These are phyloP conservation scores for Scytalidium lignicola DNA, from an alignment of 2,329 filamentous ascomycete species.

Conservation along the genomic window DNA sequence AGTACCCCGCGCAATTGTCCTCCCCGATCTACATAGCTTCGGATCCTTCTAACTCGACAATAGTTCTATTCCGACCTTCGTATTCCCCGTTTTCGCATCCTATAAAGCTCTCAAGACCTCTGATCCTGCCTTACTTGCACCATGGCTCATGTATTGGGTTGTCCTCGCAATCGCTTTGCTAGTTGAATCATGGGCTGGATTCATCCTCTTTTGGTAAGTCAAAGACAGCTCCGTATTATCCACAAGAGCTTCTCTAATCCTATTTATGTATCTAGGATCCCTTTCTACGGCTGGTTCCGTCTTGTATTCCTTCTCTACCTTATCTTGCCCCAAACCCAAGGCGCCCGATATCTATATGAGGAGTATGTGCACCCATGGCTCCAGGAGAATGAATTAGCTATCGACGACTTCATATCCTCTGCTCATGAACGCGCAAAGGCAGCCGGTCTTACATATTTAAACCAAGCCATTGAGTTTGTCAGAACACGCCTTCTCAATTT, in stretches of 20 bases:
- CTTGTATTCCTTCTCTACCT: slow-evolving; percentile 87
- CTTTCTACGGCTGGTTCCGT: slow-evolving; percentile 90
- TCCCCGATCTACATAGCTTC: slow-evolving; percentile 2
- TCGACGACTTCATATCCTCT: slow-evolving; percentile 83
- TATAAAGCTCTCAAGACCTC: slow-evolving; percentile 96
- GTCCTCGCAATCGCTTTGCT: slow-evolving; percentile 78
- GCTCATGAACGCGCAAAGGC: slow-evolving; percentile 73
- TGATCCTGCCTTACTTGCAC: slow-evolving; percentile 81
- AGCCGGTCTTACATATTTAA: slow-evolving; percentile 71
- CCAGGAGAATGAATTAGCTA: slow-evolving; percentile 76
- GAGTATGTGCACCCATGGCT: slow-evolving; percentile 85
- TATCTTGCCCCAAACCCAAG: slow-evolving; percentile 95
- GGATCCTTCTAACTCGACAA: slow-evolving; percentile 13
- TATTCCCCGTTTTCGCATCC: slow-evolving; percentile 93
- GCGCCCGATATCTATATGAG: slow-evolving; percentile 80
- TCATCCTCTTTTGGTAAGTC: slow-evolving; percentile 72
- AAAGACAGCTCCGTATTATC: background rate
- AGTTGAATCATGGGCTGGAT: slow-evolving; percentile 81
- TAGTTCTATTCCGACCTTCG: slow-evolving; percentile 80
- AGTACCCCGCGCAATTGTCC: slow-evolving; percentile 23
- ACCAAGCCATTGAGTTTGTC: slow-evolving; percentile 63
- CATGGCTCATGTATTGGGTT: slow-evolving; percentile 99
- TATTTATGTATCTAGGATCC: slow-evolving; percentile 56
- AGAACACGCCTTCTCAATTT: slow-evolving; percentile 76
- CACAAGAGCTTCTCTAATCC: slow-evolving; percentile 6